A percentile compares a stretch with the other conserved stretches of the same genome.
Conservation (phyloP, 108 stramenopile species). For the Fistulifera pelliculosa region DNA sequence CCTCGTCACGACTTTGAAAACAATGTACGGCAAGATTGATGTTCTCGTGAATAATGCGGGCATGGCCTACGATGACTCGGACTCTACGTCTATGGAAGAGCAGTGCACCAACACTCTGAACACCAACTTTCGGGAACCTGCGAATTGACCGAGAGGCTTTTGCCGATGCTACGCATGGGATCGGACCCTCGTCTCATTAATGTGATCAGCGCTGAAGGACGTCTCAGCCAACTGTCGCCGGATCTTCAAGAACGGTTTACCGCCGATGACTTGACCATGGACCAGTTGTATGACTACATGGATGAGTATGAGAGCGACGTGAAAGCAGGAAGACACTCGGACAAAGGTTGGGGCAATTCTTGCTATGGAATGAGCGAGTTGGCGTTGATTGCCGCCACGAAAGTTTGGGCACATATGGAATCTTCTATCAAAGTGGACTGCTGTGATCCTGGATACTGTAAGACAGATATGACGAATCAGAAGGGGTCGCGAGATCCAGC, state of each 20-base stretch:
- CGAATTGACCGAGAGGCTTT: slow-evolving; percentile 48
- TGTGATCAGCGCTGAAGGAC: slow-evolving; percentile 39
- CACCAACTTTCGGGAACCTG: slow-evolving; percentile 64
- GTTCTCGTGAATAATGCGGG: slow-evolving; percentile 61
- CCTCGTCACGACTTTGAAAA: slow-evolving; percentile 23
- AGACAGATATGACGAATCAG: slow-evolving; percentile 76
- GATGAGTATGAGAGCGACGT: slow-evolving; percentile 54
- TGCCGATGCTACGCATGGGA: slow-evolving; percentile 37
- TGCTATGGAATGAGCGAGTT: slow-evolving; percentile 85
- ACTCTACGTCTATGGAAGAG: slow-evolving; percentile 52
- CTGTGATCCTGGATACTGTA: slow-evolving; percentile 77
- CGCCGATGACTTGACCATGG: slow-evolving; percentile 27
- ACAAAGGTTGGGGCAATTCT: slow-evolving; percentile 56
- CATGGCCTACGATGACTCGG: slow-evolving; percentile 45
- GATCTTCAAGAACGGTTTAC: slow-evolving; percentile 33
- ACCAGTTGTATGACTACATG: slow-evolving; percentile 27
- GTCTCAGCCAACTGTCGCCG: slow-evolving; percentile 32
- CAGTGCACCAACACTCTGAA: slow-evolving; percentile 58
- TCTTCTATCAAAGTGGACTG: slow-evolving; percentile 41
- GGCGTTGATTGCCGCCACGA: slow-evolving; percentile 71
- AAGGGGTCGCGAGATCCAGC: slow-evolving; percentile 44
- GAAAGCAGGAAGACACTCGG: slow-evolving; percentile 32
- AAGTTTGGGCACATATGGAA: slow-evolving; percentile 44
- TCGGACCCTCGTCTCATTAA: slow-evolving; percentile 55
- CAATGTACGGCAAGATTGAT: slow-evolving; percentile 34